These are phyloP conservation scores for Saccharomyces pastorianus DNA, from an alignment of 1,139 yeast genomes.

Conservation along the genomic window DNA sequence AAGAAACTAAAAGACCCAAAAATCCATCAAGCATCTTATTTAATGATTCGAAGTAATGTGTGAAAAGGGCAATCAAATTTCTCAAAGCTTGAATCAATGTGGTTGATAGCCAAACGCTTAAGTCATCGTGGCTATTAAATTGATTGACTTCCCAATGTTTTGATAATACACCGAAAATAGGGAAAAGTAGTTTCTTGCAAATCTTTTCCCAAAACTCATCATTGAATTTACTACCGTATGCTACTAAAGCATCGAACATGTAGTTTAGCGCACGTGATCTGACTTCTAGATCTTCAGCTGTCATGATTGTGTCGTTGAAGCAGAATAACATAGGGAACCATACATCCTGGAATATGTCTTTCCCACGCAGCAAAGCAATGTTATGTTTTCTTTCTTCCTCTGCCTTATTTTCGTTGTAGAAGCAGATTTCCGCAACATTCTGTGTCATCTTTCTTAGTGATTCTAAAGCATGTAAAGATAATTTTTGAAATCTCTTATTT, in stretches of 20 bases:
- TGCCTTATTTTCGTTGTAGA: constrained; percentile 39
- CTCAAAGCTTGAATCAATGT: constrained; percentile 92
- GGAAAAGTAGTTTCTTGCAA: constrained; percentile 73
- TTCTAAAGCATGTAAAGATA: constrained; percentile 73
- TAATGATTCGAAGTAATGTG: constrained; percentile 69
- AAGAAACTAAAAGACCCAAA: constrained; percentile 66
- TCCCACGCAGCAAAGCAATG: constrained; percentile 32
- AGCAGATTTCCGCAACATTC: constrained; percentile 43
- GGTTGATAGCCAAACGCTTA: constrained; percentile 93
- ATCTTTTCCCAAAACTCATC: constrained; percentile 74
- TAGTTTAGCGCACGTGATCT: constrained; percentile 79
- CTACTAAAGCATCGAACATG: constrained; percentile 72
- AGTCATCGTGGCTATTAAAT: constrained; percentile 63
- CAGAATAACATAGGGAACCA: constrained; percentile 76
- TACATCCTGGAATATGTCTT: constrained; percentile 34
- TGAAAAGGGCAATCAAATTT: constrained; percentile 74
- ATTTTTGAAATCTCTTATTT: constrained; percentile 73
- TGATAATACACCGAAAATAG: constrained; percentile 76
- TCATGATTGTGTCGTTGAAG: constrained; percentile 84
- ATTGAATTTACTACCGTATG: constrained; percentile 71
- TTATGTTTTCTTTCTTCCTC: constrained; percentile 44
- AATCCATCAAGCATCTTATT: constrained; percentile 70
- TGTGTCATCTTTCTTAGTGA: constrained; percentile 57
- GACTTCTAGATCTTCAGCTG: constrained; percentile 89
- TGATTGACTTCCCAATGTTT: constrained; percentile 68